Evolutionary conservation across 305 asterid genomes (phyloP).

Genomic region (Stenogyne calaminthoides): DNA sequence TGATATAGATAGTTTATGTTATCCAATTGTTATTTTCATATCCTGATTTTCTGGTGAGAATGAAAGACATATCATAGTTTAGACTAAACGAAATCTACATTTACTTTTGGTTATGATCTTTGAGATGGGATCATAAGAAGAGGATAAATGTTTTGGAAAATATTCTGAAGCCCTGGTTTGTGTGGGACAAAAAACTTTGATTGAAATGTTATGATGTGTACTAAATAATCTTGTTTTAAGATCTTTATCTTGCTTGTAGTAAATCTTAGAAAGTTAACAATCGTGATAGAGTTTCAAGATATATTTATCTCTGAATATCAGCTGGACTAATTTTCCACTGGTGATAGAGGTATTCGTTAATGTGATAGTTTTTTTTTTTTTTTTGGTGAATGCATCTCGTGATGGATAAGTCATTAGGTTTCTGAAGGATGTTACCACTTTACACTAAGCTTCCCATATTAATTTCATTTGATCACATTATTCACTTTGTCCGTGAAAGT

Average conservation of each 20-base stretch:
- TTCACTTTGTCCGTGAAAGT: neutral
- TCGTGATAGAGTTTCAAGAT: neutral
- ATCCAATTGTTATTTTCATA: neutral
- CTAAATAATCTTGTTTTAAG: neutral
- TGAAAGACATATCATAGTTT: neutral
- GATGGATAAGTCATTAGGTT: conserved; percentile 16
- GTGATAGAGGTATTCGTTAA: conserved; percentile 14
- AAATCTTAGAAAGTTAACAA: neutral
- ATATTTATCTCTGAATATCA: neutral
- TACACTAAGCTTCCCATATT: neutral
- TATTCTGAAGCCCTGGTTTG: neutral
- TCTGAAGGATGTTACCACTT: neutral
- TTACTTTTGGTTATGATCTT: neutral
- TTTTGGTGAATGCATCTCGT: conserved; percentile 6
- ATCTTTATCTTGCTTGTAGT: neutral
- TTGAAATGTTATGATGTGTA: neutral
- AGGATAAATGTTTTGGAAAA: neutral
- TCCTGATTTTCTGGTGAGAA: neutral
- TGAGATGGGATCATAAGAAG: neutral
- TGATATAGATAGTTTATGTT: neutral
- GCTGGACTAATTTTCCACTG: neutral
- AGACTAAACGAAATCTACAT: neutral
- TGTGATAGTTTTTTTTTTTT: conserved; percentile 21
- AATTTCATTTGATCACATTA: neutral
- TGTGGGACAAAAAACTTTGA: neutral